A percentile compares a stretch with the other conserved stretches of the same genome.
phyloP scores from a whole-genome alignment of 495 filamentous ascomycete species.

The Trichoderma reesei region DNA sequence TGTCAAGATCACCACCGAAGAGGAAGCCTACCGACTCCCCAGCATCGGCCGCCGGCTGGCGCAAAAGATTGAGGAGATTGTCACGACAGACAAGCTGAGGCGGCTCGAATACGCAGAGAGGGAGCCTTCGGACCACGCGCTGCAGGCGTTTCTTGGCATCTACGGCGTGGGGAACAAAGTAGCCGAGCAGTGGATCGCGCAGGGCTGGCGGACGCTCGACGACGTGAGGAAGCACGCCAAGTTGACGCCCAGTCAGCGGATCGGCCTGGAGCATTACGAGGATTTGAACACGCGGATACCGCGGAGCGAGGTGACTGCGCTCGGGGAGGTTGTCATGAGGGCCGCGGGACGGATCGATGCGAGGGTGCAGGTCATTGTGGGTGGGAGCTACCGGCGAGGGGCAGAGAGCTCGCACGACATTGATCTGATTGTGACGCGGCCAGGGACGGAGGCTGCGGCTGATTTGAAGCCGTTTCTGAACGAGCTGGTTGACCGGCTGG shows the following conservation, averaged over 20 bases:
- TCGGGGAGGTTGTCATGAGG: conserved; percentile 57
- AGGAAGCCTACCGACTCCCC: conserved; percentile 58
- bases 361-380: conserved; percentile 53
- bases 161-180: conserved; percentile 68
- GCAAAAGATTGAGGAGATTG: conserved; percentile 88
- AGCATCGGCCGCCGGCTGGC: conserved; percentile 71
- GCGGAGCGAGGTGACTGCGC: conserved; percentile 60
- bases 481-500: conserved; percentile 53
- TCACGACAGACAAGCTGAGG: conserved; percentile 57
- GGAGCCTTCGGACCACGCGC: conserved; percentile 52
- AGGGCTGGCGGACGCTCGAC: conserved; percentile 64
- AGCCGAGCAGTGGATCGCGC: conserved; percentile 67
- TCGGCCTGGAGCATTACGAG: conserved; percentile 73
- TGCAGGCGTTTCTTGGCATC: conserved; percentile 64
- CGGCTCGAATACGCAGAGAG: conserved; percentile 57
- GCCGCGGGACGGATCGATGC: conserved; percentile 54
- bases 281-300: conserved; percentile 82
- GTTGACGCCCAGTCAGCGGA: conserved; percentile 62
- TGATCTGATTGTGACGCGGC: conserved; percentile 77
- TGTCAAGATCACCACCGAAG: conserved; percentile 52
- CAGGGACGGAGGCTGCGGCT: conserved; percentile 41
- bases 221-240: conserved; percentile 57
- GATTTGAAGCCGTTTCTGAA: conserved; percentile 60
- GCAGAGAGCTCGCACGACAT: conserved; percentile 67
- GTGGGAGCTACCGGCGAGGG: conserved; percentile 82